Evolutionary conservation across 768 basidiomycete genomes (phyloP).

Genomic region (Agrocybe pediades): DNA sequence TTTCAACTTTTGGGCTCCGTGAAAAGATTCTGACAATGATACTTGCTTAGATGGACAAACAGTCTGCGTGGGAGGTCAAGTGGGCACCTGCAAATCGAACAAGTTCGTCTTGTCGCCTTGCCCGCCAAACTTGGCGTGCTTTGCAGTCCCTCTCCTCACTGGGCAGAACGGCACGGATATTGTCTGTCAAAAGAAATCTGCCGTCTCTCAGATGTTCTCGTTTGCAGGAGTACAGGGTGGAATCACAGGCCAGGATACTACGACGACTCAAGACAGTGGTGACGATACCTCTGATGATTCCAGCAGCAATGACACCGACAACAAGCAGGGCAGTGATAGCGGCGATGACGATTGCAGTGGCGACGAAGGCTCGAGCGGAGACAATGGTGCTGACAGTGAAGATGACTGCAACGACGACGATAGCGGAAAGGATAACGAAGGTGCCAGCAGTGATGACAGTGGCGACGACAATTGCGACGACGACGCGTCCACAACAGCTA

Average conservation of each 20-base stretch:
- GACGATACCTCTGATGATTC: not conserved
- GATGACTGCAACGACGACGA: constrained; percentile 18
- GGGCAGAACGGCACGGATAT: constrained; percentile 47
- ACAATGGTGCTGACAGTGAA: constrained; percentile 11
- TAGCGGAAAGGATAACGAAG: too few species aligned
- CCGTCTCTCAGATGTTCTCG: constrained; percentile 40
- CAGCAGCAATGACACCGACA: constrained; percentile 6
- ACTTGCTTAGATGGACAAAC: constrained; percentile 26
- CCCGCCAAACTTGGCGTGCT: constrained; percentile 36
- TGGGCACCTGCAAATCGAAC: constrained; percentile 45
- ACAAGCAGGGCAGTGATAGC: constrained; percentile 12
- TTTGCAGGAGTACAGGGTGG: constrained; percentile 47
- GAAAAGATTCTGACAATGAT: not conserved
- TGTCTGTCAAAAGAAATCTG: constrained; percentile 41
- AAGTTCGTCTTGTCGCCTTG: constrained; percentile 43
- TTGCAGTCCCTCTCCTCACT: constrained; percentile 48
- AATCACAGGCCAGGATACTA: constrained; percentile 29
- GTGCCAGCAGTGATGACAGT: constrained; percentile 10
- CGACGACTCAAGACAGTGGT: not conserved
- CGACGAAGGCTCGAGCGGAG: constrained; percentile 14
- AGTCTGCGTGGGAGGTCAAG: constrained; percentile 40
- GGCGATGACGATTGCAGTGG: constrained; percentile 15
- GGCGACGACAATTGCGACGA: too few species aligned
- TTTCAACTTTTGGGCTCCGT: not conserved
- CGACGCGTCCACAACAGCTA: constrained; percentile 6